Evolutionary conservation across 2,329 filamentous ascomycete genomes (phyloP).

Genomic region (Dactylellina haptotyla): DNA sequence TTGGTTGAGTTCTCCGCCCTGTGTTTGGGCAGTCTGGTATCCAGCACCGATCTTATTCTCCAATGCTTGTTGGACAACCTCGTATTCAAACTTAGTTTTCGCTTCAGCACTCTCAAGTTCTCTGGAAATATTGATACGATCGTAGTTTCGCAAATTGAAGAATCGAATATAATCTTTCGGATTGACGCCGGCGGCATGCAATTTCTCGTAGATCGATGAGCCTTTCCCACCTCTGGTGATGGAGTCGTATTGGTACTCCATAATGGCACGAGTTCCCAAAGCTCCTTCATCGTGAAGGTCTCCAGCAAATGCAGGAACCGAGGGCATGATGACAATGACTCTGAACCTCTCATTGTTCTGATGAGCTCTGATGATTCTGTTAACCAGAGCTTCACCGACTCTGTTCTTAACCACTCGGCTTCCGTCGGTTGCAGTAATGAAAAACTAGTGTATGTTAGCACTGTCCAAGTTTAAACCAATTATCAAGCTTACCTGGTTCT

Average conservation of each 20-base stretch:
- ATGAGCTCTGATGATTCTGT: slow-evolving; percentile 77
- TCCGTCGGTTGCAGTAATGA: slow-evolving; percentile 81
- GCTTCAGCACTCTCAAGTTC: slow-evolving; percentile 72
- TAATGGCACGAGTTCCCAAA: slow-evolving; percentile 81
- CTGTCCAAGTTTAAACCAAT: slow-evolving; percentile 15
- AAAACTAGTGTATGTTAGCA: slow-evolving; percentile 70
- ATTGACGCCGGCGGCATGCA: slow-evolving; percentile 74
- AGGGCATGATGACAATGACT: slow-evolving; percentile 80
- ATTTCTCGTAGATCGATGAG: slow-evolving; percentile 78
- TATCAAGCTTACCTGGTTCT: slow-evolving; percentile 69
- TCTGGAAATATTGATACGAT: slow-evolving; percentile 78
- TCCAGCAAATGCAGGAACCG: slow-evolving; percentile 83
- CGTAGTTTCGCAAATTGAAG: slow-evolving; percentile 85
- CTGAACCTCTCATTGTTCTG: slow-evolving; percentile 74
- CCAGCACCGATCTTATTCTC: slow-evolving; percentile 61
- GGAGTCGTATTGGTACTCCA: slow-evolving; percentile 85
- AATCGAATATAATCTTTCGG: slow-evolving; percentile 80
- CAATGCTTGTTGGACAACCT: slow-evolving; percentile 62
- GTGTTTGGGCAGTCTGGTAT: slow-evolving; percentile 58
- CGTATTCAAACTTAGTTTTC: slow-evolving; percentile 74
- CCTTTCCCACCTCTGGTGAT: slow-evolving; percentile 75
- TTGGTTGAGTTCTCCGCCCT: slow-evolving; percentile 69
- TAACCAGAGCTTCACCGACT: slow-evolving; percentile 80
- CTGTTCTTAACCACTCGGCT: slow-evolving; percentile 80
- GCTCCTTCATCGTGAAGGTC: slow-evolving; percentile 78